Evolutionary conservation across 2,329 filamentous ascomycete genomes (phyloP), one percentile per base, ranked within the genome.

Genomic region (Fusarium verrucosum): DNA sequence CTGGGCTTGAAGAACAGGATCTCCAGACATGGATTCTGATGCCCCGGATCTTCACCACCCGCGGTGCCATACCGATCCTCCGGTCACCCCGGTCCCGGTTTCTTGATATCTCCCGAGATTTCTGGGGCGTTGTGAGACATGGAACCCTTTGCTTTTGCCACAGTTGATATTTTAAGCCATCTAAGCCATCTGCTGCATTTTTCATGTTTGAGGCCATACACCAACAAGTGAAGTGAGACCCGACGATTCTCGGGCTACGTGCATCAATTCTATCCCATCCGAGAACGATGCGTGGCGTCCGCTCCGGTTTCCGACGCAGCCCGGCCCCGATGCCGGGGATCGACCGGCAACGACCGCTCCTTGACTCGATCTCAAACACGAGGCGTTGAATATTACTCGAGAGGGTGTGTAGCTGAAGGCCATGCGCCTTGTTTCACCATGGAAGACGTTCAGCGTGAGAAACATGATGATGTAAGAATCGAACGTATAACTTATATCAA

Each of bases 41-140:
- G 43, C 45, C 42, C 36, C 35, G n/a, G 35, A 46, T 42, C 23
- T 42, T 58, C 32, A 25, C 38, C 44, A 62, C 32, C 40, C 28
- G 46, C 62, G 40, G 30, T 41, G 41, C 51, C 43, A 45, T 63
- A 54, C 62, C 62, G 47, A 63, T 44, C 20, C 50, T 57, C 43
- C 37, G 52, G 67, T 49, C 45, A 54, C 58, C 56, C 50, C 30
- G 43, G 58, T 33, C 58, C 62, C 32, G 20, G 52, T 23, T 25
- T 19, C 17, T 30, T 41, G 28, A 43, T 23, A 32, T 22, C 40
- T 45, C 36, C 41, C 51, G 43, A 55, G 50, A 45, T 19, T 43
- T 43, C 25, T 30, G 49, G 30, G 49, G 30, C 53, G 58, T 20
- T 38, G 51, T 54, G 68, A 70, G 56, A 66, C 59, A 66, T 42